Base-by-base conservation (phyloP, 2,329 filamentous ascomycete genomes). In the Neocucurbitaria cava region DNA sequence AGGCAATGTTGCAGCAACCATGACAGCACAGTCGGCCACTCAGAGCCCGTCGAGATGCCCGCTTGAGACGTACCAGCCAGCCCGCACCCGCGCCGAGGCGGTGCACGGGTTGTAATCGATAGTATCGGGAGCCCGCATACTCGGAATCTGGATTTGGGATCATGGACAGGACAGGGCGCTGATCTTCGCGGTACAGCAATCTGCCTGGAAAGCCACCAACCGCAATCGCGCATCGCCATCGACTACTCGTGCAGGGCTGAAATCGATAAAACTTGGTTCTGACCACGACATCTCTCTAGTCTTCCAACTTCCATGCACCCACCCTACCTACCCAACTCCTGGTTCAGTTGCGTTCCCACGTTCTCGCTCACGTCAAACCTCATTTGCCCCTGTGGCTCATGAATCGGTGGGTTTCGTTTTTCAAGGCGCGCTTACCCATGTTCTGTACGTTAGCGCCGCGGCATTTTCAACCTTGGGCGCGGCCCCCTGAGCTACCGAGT, bases 51-150 rank as follows among this genome's bases (percentile, higher is more conserved):
- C 18, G 17, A 23, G 26, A 36, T 20, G 3, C n/a, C 35, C 35
- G 15, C 15, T 38, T 11, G 40, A 46, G 41, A 54, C 35, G 23
- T 49, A 36, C 36, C 52, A 44, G 40, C 24, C 52, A 44, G 40
- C 24, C 52, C 52, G 42, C 36, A 45, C 30, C 49, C 35, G 35
- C 49, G 52, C 52, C 26, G 47, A 56, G 53, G 47, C 52, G 45
- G 53, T 52, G 44, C 52, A 43, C 51, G 54, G 58, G 52, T 59
- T 46, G 55, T 51, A 65, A 66, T 68, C 61, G 61, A 64, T 62
- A 66, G 55, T 52, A 48, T 44, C 52, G 49, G 50, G 18, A 46
- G 39, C 48, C 60, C 60, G 47, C 42, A 35, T 20, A 26, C 44
- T 51, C 50, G 59, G 59, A 50, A 57, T 42, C 39, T 52, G 46